These are phyloP conservation scores for Malus fusca DNA, from an alignment of 306 rosid genomes.

Conservation along the genomic window DNA sequence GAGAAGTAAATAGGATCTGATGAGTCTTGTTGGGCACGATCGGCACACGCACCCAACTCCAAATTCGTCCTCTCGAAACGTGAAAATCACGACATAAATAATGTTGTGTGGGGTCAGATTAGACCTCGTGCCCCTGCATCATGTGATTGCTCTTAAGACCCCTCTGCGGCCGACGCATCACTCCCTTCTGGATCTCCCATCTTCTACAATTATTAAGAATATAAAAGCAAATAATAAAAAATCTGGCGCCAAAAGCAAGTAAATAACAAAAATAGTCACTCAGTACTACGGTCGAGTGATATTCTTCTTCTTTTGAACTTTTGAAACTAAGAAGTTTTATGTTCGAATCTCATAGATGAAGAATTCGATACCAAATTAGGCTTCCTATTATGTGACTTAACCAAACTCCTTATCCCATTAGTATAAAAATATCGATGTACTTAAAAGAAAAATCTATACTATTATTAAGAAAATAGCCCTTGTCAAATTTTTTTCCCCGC, in stretches of 20 bases:
- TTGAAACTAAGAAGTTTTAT: too few species aligned
- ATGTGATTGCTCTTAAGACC: constrained; percentile 10
- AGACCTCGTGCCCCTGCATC: not conserved
- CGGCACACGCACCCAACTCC: not conserved
- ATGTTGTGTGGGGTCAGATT: not conserved
- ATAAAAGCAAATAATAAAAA: not conserved
- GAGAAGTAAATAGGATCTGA: not conserved
- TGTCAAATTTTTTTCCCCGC: too few species aligned
- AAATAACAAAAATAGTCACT: not conserved
- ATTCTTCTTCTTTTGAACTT: too few species aligned
- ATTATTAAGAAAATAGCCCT: too few species aligned
- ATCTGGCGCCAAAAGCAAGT: not conserved
- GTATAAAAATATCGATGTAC: too few species aligned
- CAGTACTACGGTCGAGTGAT: too few species aligned
- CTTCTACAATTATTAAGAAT: not conserved
- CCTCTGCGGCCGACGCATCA: not conserved
- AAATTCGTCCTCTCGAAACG: constrained; percentile 9
- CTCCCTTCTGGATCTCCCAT: not conserved
- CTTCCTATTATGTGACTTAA: too few species aligned
- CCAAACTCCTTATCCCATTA: too few species aligned
- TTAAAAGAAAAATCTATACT: too few species aligned
- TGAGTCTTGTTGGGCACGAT: not conserved
- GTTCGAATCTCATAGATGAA: too few species aligned
- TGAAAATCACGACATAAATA: constrained; percentile 10
- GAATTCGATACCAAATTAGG: too few species aligned